phyloP scores from a whole-genome alignment of 2,329 filamentous ascomycete species.

The Talaromyces pinophilus region DNA sequence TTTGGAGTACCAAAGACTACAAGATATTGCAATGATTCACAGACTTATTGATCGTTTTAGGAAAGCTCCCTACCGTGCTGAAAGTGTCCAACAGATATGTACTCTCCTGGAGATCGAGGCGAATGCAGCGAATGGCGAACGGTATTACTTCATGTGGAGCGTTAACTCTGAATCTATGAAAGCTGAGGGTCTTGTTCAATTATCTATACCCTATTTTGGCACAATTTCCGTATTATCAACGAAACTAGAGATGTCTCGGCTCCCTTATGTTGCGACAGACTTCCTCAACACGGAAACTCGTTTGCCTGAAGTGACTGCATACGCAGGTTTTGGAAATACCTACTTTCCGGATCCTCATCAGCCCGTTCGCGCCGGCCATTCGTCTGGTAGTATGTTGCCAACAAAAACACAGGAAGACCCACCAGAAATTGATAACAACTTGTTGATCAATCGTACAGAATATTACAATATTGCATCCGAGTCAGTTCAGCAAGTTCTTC shows the following conservation, averaged over 20 bases:
- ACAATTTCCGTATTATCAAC: constrained; percentile 3
- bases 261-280: too few relatives aligned
- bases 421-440: neutral
- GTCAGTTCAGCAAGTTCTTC: neutral
- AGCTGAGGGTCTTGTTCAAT: neutral
- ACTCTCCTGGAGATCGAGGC: constrained; percentile 18
- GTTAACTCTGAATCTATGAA: neutral
- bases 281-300: too few relatives aligned
- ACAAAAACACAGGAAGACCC: neutral
- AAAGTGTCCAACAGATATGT: constrained; percentile 17
- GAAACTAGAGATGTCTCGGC: neutral
- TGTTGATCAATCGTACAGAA: neutral
- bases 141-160: constrained; percentile 10
- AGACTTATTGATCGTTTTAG: constrained; percentile 8
- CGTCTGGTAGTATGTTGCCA: neutral
- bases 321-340: neutral
- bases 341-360: neutral
- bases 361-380: too few relatives aligned
- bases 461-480: neutral
- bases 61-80: neutral
- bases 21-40: constrained; percentile 13
- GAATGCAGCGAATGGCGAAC: constrained; percentile 19
- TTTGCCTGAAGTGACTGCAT: neutral
- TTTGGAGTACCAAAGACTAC: constrained; percentile 1
- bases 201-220: constrained; percentile 16